Evolutionary conservation across 345 rosid species (phyloP), one percentile per base, ranked within the genome.

Genomic region (Populus deltoides): DNA sequence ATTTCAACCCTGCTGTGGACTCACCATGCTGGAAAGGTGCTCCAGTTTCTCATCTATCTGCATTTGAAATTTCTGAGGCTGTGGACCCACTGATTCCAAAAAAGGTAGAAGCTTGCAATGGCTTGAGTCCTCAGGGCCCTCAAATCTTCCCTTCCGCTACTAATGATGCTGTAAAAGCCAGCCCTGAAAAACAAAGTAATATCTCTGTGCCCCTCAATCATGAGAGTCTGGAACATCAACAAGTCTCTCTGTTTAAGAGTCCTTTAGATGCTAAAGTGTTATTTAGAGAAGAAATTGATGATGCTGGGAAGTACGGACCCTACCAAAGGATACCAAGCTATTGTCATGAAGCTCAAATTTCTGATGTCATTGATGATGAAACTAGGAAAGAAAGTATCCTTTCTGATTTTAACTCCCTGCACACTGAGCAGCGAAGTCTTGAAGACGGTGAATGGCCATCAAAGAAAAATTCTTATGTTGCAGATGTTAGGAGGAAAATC

Each of bases 11-110:
- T 80, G 77, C 84, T 69, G 86, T 80, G 85, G 96, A 82, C 79
- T 88, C 92, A 39, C 90, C 89, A 29, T 88, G 90, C 87, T 89
- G 86, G 85, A 88, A 70, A 81, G 90, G 88, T 78, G 90, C 88
- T 76, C 80, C 80, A 3, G 76, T 78, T 75, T 79, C 87, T 68
- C 84, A 72, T 77, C 75, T 68, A 75, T 79, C 84, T 67, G 78
- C 82, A 63, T 79, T 74, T 71, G 82, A 83, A 81, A 70, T 78
- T 81, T 79, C 81, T 47, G 81, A 80, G 66, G 65, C 69, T 59
- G 74, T 78, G 29, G 6, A 77, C 68, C 69, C 82, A 57, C 81
- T 83, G 22, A 66, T 77, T 77, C 72, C n/a, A 71, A 84, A 79
- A 77, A 86, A 78, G 22, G 66, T 66, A 43, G 90, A 88, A 83